Evolutionary conservation across 2,329 filamentous ascomycete genomes (phyloP).

Genomic region (Venturia carpophila): DNA sequence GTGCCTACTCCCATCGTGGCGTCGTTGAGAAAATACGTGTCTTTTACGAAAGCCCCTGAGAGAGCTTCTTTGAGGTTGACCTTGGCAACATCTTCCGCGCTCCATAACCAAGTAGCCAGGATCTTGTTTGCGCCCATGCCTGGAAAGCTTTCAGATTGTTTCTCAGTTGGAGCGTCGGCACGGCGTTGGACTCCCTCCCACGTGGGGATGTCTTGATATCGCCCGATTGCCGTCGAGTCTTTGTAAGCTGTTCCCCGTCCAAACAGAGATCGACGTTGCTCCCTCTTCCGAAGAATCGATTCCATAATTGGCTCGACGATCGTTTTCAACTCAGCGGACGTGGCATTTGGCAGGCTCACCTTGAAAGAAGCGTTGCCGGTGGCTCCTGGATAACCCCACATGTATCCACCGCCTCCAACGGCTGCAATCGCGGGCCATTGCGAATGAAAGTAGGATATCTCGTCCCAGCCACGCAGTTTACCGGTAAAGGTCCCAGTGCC

Average conservation of each 20-base stretch:
- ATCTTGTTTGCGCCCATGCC: conserved; percentile 14
- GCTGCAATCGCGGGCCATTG: conserved; percentile 5
- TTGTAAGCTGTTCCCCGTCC: neutral
- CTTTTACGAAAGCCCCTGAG: conserved; percentile 6
- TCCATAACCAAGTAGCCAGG: conserved; percentile 15
- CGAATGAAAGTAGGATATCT: neutral
- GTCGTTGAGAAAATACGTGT: conserved; percentile 9
- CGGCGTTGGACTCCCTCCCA: neutral
- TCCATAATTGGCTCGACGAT: conserved; percentile 14
- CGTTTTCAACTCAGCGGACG: neutral
- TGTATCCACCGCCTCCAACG: neutral
- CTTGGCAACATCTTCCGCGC: conserved; percentile 8
- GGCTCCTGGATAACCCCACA: conserved; percentile 8
- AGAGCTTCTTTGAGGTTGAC: conserved; percentile 8
- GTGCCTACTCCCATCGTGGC: conserved; percentile 11
- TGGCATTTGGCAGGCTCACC: conserved; percentile 3
- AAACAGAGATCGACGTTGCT: neutral
- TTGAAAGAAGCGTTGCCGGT: neutral
- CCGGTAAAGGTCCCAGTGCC: neutral
- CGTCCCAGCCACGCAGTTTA: conserved; percentile 7
- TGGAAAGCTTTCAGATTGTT: neutral
- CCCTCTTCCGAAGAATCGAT: neutral
- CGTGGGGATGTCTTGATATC: neutral
- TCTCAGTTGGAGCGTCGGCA: neutral
- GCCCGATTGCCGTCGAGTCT: neutral